Conservation (phyloP, 2,329 filamentous ascomycete species). For the Ophiostoma fasciatum region DNA sequence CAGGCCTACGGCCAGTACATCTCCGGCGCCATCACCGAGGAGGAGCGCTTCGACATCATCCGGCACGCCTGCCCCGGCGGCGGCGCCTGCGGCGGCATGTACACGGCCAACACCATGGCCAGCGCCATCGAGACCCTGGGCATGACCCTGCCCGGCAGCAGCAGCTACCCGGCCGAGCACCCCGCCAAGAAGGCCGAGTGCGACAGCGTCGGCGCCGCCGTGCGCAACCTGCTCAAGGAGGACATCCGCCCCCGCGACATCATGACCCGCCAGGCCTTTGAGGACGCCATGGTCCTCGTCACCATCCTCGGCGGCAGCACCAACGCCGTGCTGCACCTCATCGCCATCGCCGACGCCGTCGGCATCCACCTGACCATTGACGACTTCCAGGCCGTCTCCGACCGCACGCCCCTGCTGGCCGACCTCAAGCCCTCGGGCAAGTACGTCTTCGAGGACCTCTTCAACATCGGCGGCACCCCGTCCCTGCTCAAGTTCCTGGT, state of each 20-base stretch:
- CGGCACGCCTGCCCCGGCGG: slow-evolving; percentile 75
- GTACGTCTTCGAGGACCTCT: slow-evolving; percentile 73
- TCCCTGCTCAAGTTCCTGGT: slow-evolving; percentile 78
- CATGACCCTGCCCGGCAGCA: slow-evolving; percentile 71
- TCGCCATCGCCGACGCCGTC: slow-evolving; percentile 70
- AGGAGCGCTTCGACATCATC: slow-evolving; percentile 88
- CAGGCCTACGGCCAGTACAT: slow-evolving; percentile 96
- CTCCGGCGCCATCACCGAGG: slow-evolving; percentile 77
- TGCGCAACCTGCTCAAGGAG: slow-evolving; percentile 59
- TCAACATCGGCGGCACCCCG: slow-evolving; percentile 76
- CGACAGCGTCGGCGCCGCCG: slow-evolving; percentile 53
- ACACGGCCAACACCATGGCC: slow-evolving; percentile 66
- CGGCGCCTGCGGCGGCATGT: slow-evolving; percentile 79
- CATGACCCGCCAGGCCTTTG: slow-evolving; percentile 65
- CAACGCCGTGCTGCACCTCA: slow-evolving; percentile 72
- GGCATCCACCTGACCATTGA: slow-evolving; percentile 73
- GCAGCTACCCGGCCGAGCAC: slow-evolving; percentile 63
- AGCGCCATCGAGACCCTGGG: slow-evolving; percentile 57
- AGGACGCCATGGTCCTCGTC: slow-evolving; percentile 72
- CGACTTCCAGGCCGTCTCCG: slow-evolving; percentile 71
- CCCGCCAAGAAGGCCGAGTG: slow-evolving; percentile 60
- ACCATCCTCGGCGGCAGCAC: slow-evolving; percentile 75
- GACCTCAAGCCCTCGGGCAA: slow-evolving; percentile 77
- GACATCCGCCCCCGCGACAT: slow-evolving; percentile 68
- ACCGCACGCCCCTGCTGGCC: slow-evolving; percentile 65